Conservation (phyloP, 495 filamentous ascomycete genomes). For the Hypomontagnella monticulosa region DNA sequence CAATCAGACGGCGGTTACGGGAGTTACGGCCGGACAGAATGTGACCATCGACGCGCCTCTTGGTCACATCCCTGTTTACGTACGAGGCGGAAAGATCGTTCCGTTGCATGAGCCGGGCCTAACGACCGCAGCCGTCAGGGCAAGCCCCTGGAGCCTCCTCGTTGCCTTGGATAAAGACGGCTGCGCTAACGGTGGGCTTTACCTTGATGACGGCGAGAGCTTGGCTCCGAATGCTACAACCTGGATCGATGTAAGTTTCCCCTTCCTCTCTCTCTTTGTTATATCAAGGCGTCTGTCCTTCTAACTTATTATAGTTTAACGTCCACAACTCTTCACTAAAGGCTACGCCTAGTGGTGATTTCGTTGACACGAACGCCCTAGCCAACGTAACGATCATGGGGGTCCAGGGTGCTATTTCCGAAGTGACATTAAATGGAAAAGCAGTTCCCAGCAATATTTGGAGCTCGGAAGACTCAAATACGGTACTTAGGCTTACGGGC, state of each 20-base stretch:
- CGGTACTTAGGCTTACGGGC: conserved; percentile 60
- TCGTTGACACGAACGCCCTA: conserved; percentile 68
- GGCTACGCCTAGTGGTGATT: conserved; percentile 61
- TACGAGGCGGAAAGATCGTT: conserved; percentile 75
- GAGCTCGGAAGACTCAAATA: conserved; percentile 57
- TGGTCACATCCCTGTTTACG: conserved; percentile 80
- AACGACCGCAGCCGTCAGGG: conserved; percentile 71
- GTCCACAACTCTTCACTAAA: conserved; percentile 57
- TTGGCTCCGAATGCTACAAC: conserved; percentile 65
- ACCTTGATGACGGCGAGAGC: conserved; percentile 87
- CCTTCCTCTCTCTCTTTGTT: not conserved
- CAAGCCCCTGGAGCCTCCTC: conserved; percentile 75
- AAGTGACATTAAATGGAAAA: conserved; percentile 63
- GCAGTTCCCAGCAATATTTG: conserved; percentile 53
- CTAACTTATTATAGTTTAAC: conserved; percentile 56
- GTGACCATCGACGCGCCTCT: conserved; percentile 78
- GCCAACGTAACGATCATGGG: conserved; percentile 75
- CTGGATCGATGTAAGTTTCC: conserved; percentile 61
- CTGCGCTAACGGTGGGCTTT: conserved; percentile 71
- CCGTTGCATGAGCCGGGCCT: conserved; percentile 76
- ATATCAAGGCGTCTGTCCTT: not conserved
- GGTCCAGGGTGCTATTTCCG: conserved; percentile 52
- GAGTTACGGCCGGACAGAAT: conserved; percentile 66
- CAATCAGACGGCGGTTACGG: conserved; percentile 63
- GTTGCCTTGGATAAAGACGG: conserved; percentile 68